Base-by-base conservation (phyloP, 768 basidiomycete species). In the Phanerochaete carnosa region DNA sequence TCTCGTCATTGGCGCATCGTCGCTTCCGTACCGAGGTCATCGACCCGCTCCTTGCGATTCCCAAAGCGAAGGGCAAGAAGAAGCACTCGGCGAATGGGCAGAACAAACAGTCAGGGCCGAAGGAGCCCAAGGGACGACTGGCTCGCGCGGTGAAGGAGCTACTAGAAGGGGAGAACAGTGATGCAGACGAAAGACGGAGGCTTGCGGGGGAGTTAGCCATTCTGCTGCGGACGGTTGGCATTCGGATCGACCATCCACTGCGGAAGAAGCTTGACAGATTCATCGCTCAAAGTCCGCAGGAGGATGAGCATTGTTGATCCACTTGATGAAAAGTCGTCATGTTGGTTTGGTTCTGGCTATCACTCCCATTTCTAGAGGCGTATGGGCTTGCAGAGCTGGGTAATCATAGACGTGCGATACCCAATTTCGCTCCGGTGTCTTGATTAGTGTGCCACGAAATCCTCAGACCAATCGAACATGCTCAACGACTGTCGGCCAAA, bases 1-100 rank as follows among this genome's bases (percentile, higher is more conserved):
- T 92, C 60, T 67, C 78, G 35, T 80, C 88, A 54, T 77, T 90
- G 49, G 90, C 88, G 50, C 79, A 83, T 70, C 83, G 90, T 46
- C 80, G 87, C 45, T 91, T 92, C 68, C 81, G 90, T 68, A 83
- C 79, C 45, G 89, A 90, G 69, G 80, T 90, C 64, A 74, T 90
- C 58, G 90, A 90, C 64, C 87, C 86, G 23, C 70, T 91, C 32
- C 75, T 91, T 55, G 78, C 82, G 23, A 79, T 83, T 37, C 90
- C 89, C n/a, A 90, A 86, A 73, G 67, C 80, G 62, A 85, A 85
- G 64, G 73, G 70, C 45, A 78, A 72, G 64, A 73, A 72, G 56
- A 83, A 79, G 66, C 81, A 78, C 61, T 73, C 83, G 25, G 60
- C 77, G 7, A 61, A 72, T 23, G 64, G 66, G 49, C 73, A 73